Evolutionary conservation across 495 filamentous ascomycete species (phyloP).

Genomic region (Aspergillus leporis): DNA sequence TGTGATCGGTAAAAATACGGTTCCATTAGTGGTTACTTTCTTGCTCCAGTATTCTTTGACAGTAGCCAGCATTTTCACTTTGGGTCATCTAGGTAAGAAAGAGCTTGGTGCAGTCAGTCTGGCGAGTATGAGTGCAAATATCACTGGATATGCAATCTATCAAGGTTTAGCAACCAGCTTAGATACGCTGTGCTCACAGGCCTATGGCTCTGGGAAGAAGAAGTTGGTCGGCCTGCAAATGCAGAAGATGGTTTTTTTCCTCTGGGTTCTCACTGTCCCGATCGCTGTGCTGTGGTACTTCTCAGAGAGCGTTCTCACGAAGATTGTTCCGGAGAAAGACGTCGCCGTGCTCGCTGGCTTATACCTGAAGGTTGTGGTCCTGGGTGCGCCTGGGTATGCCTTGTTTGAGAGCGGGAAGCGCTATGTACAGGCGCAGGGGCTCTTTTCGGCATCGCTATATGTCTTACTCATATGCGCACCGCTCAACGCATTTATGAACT

Average conservation of each 20-base stretch:
- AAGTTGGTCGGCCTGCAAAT: constrained; percentile 71
- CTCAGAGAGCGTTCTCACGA: constrained; percentile 57
- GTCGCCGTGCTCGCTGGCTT: constrained; percentile 63
- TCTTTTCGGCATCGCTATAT: constrained; percentile 67
- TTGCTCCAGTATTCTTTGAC: constrained; percentile 74
- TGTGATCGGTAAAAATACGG: constrained; percentile 63
- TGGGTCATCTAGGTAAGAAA: constrained; percentile 64
- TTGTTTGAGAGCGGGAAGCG: constrained; percentile 72
- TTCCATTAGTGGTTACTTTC: constrained; percentile 69
- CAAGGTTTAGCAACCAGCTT: constrained; percentile 72
- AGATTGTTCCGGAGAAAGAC: constrained; percentile 65
- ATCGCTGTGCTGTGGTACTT: constrained; percentile 65
- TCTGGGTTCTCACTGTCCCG: constrained; percentile 63
- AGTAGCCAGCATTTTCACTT: constrained; percentile 67
- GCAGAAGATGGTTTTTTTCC: constrained; percentile 68
- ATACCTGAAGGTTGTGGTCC: constrained; percentile 65
- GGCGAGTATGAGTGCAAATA: constrained; percentile 70
- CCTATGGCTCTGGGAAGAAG: constrained; percentile 70
- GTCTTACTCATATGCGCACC: constrained; percentile 69
- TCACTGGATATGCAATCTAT: constrained; percentile 71
- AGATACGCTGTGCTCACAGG: constrained; percentile 76
- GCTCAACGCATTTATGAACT: constrained; percentile 72
- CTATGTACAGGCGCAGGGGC: constrained; percentile 72
- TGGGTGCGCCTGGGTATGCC: constrained; percentile 70
- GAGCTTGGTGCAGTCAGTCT: constrained; percentile 66